Evolutionary conservation across 208 protist species (phyloP).

Genomic region (Polymyxa betae): DNA sequence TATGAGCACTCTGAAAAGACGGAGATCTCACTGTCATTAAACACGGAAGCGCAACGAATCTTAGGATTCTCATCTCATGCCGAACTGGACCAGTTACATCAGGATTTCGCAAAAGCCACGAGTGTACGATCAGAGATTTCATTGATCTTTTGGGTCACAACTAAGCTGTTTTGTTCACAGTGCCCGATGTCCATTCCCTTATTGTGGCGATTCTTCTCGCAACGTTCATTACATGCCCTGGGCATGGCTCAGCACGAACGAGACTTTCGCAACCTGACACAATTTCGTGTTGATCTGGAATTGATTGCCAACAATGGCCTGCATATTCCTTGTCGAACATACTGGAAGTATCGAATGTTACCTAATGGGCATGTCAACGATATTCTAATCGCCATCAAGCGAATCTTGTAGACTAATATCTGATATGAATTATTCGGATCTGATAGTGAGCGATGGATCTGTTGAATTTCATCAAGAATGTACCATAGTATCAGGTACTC

Average conservation of each 20-base stretch:
- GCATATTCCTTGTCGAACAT: not conserved
- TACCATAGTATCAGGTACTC: no score
- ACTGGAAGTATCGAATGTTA: slow-evolving; percentile 21
- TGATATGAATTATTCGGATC: no score
- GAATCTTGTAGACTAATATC: not conserved
- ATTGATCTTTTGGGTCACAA: not conserved
- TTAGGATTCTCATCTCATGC: not conserved
- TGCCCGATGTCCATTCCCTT: not conserved
- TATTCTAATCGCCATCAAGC: slow-evolving; percentile 41
- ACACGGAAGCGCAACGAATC: slow-evolving; percentile 29
- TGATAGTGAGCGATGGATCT: no score
- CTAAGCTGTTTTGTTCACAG: not conserved
- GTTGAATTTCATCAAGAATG: no score
- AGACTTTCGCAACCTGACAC: not conserved
- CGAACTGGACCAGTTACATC: slow-evolving; percentile 2
- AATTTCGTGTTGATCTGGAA: slow-evolving; percentile 24
- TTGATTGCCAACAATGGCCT: slow-evolving; percentile 31
- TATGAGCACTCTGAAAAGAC: not conserved
- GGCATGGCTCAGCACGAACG: slow-evolving; percentile 10
- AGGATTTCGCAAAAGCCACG: slow-evolving; percentile 26
- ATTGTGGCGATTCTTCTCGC: slow-evolving; percentile 42
- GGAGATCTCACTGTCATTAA: slow-evolving; percentile 32
- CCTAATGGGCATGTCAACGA: not conserved
- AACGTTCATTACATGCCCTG: not conserved
- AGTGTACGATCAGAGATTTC: not conserved